Conservation (phyloP, 176 grass and related monocot genomes). For the Carex myosuroides region DNA sequence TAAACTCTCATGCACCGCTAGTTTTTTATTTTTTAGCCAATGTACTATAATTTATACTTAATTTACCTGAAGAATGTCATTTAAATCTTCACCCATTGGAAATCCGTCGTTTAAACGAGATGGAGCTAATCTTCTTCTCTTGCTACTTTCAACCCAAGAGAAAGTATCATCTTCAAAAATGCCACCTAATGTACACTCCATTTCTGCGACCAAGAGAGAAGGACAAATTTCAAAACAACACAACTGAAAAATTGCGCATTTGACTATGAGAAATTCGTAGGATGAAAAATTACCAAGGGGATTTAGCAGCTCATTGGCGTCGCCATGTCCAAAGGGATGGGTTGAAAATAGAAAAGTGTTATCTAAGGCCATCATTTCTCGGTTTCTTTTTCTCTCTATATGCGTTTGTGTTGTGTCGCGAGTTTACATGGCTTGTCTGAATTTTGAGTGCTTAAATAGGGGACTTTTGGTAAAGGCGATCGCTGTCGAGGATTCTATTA, state of each 20-base stretch:
- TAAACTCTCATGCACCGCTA: not conserved
- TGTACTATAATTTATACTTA: not conserved
- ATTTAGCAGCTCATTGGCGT: slow-evolving; percentile 48
- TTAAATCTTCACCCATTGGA: not conserved
- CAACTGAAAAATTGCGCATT: slow-evolving; percentile 9
- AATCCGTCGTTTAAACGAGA: not conserved
- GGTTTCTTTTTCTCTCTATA: slow-evolving; percentile 29
- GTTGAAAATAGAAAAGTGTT: slow-evolving; percentile 22
- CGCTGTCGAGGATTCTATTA: not conserved
- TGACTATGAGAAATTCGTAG: not conserved
- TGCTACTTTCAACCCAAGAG: not conserved
- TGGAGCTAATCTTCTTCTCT: slow-evolving; percentile 4
- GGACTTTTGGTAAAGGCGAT: slow-evolving; percentile 34
- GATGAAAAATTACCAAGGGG: slow-evolving; percentile 37
- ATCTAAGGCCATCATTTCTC: slow-evolving; percentile 44
- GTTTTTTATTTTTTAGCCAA: not conserved
- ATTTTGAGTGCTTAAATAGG: slow-evolving; percentile 61
- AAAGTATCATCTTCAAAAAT: slow-evolving; percentile 2
- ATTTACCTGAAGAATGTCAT: slow-evolving; percentile 6
- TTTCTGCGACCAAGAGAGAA: not conserved
- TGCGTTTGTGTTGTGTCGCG: not conserved
- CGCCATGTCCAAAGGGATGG: slow-evolving; percentile 25
- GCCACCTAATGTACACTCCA: not conserved
- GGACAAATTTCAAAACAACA: not conserved
- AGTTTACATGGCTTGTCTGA: slow-evolving; percentile 20